Percentiles rank a stretch among this genome's conserved stretches.
Evolutionary conservation across 2,329 filamentous ascomycete genomes (phyloP).

Genomic region (Fusarium napiforme): DNA sequence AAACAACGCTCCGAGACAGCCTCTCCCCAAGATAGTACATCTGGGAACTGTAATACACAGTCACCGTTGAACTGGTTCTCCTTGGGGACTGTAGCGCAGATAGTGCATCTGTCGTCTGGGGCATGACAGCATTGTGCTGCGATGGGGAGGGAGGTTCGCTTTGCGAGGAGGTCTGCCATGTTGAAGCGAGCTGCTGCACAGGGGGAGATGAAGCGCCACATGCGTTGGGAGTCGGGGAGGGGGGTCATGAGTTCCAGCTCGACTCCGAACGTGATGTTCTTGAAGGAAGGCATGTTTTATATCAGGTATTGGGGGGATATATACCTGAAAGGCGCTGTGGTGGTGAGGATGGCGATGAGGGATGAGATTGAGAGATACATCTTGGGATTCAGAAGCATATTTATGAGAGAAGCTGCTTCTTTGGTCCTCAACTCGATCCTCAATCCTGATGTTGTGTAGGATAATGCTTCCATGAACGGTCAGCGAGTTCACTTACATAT

Average conservation of each 20-base stretch:
- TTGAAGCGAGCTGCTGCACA: conserved; percentile 5
- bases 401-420: not conserved
- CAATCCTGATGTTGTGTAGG: not conserved
- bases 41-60: not conserved
- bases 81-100: not conserved
- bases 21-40: not conserved
- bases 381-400: not conserved
- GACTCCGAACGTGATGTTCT: conserved; percentile 33
- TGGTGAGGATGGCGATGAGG: not conserved
- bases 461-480: not conserved
- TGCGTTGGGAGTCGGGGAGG: not conserved
- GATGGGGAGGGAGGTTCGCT: not conserved
- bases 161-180: conserved; percentile 1
- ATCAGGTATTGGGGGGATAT: not conserved
- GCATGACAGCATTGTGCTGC: conserved; percentile 13
- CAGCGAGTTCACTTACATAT: not conserved
- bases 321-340: not conserved
- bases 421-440: not conserved
- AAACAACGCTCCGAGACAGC: conserved; percentile 7
- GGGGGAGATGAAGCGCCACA: not conserved
- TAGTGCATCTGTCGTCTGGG: not conserved
- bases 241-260: conserved; percentile 41
- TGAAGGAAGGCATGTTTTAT: not conserved
- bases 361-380: not conserved
- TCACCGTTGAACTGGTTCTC: not conserved